These are phyloP conservation scores for Amyloporia xantha DNA, from an alignment of 768 basidiomycete genomes.

Conservation along the genomic window DNA sequence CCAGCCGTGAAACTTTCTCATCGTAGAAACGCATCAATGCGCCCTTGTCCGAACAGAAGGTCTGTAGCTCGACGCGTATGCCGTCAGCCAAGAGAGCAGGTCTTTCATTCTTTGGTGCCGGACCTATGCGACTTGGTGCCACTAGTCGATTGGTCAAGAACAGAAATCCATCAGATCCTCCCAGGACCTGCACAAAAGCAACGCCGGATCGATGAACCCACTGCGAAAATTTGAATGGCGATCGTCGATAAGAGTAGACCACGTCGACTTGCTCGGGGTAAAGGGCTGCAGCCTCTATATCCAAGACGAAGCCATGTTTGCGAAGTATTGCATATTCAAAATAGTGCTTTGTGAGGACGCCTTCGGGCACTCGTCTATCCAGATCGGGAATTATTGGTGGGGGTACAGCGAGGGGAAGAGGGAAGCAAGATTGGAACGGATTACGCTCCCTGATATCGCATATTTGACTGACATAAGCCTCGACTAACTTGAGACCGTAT, in stretches of 20 bases:
- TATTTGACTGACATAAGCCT: conserved; percentile 90
- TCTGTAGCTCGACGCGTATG: conserved; percentile 51
- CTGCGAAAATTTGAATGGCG: conserved; percentile 76
- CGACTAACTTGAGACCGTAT: conserved; percentile 87
- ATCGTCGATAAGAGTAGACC: conserved; percentile 82
- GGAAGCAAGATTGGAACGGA: conserved; percentile 88
- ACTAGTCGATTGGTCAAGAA: conserved; percentile 88
- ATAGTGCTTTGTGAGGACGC: conserved; percentile 58
- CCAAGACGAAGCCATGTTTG: conserved; percentile 76
- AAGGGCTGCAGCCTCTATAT: conserved; percentile 69
- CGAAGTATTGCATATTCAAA: conserved; percentile 77
- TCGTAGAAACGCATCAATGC: conserved; percentile 64
- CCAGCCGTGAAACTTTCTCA: conserved; percentile 51
- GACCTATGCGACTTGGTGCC: conserved; percentile 59
- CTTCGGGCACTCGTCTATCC: conserved; percentile 61
- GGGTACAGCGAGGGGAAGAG: conserved; percentile 66
- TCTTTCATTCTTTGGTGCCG: conserved; percentile 43
- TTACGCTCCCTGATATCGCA: conserved; percentile 79
- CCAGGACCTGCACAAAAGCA: conserved; percentile 85
- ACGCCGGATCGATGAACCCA: conserved; percentile 88
- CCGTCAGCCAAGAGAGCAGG: conserved; percentile 55
- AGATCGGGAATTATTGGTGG: conserved; percentile 69
- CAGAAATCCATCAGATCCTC: conserved; percentile 71
- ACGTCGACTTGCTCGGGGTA: conserved; percentile 83
- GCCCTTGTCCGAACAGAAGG: conserved; percentile 57